Base-by-base conservation (phyloP, 1,284 basidiomycete genomes). In the Naganishia albida region DNA sequence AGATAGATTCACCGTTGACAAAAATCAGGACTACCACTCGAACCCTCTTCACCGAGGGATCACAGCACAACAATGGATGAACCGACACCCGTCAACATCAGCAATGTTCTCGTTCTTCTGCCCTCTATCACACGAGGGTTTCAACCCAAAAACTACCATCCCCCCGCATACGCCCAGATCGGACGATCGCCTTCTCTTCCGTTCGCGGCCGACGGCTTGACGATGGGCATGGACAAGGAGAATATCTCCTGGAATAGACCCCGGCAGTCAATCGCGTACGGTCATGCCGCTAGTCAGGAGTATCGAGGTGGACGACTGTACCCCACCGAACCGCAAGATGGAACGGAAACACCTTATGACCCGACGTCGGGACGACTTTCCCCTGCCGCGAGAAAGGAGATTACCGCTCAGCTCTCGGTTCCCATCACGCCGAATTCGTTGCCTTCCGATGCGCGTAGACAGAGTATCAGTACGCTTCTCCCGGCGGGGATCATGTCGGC, bases 121-220 rank as follows among this genome's bases (percentile, higher is more conserved):
- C 66, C 66, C 8, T 64, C 62, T 30, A 67, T 67, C 48, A 64
- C 66, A 15, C 48, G 66, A 23, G 66, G 66, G 15, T 67, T 60
- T 23, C 62, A 59, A 4, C 65, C 65, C 39, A 52, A 52, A 23
- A 63, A 60, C 46, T 60, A 60, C 34, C 43, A 38, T n/a, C 34
- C 57, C n/a, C 57, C 57, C 3, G 57, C 57, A n/a, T 60, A 60
- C 39, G 20, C 34, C 13, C 49, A 50, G 20, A 60, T 60, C 44
- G 54, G 48, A 43, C 48, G 44, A 28, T 64, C 46, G 26, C 55
- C 55, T 13, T 46, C 64, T 6, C 18, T 50, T 15, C 46, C 49
- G 10, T 18, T 34, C 1, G 28, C 6, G 34, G 34, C 34, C 6
- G 34, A 34, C 34, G 34, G 34, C 34, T 10, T 34, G 34, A 34